Evolutionary conservation across 192 early-diverging fungal genomes (phyloP).

Genomic region (Backusella mclennaniae): DNA sequence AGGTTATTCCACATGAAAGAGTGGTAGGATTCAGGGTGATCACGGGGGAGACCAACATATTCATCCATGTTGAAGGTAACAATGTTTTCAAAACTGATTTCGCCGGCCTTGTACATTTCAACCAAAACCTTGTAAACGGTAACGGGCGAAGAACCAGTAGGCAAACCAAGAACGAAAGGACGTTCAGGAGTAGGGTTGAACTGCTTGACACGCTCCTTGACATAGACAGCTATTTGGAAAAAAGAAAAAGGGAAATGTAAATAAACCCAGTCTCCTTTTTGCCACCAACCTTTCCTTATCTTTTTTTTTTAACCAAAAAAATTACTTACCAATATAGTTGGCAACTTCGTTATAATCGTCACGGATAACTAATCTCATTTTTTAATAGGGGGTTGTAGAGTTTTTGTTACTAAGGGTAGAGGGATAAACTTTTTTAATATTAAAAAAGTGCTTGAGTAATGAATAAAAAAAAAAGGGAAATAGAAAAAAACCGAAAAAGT

Average conservation of each 20-base stretch:
- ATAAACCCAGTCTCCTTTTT: background rate
- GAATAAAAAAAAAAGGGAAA: background rate
- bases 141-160: conserved; percentile 84
- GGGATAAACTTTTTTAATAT: background rate
- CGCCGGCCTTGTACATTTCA: conserved; percentile 43
- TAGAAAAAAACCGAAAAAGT: background rate
- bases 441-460: background rate
- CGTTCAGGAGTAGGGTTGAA: conserved; percentile 70
- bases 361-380: conserved; percentile 76
- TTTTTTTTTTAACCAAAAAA: background rate
- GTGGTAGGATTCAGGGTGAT: conserved; percentile 86
- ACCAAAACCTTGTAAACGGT: conserved; percentile 81
- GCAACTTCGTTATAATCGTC: conserved; percentile 66
- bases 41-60: conserved; percentile 26
- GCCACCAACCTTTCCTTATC: background rate
- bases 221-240: conserved; percentile 61
- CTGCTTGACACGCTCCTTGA: conserved; percentile 75
- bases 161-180: conserved; percentile 85
- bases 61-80: conserved; percentile 95
- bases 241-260: background rate
- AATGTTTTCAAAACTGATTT: conserved; percentile 50
- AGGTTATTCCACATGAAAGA: conserved; percentile 89
- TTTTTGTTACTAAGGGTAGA: background rate
- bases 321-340: conserved; percentile 55
- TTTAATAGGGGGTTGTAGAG: background rate